phyloP scores from a whole-genome alignment of 306 rosid species.

The Vigna nakashimae region DNA sequence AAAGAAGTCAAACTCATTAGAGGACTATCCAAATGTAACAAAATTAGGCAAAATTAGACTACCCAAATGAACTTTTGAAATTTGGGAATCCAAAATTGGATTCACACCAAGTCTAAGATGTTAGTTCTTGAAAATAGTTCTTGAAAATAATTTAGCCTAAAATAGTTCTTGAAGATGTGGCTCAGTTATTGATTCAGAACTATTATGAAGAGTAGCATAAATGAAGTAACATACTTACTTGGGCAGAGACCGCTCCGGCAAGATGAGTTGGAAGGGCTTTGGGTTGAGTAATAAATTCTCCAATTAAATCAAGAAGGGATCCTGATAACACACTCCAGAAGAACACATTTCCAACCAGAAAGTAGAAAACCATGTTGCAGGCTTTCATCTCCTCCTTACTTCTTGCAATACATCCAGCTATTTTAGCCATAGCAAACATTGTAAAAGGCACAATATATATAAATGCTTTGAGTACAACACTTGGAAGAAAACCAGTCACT shows the following conservation, averaged over 20 bases:
- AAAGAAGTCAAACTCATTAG: slow-evolving; percentile 27
- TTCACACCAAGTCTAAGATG: too few species aligned
- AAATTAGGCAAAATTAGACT: not conserved
- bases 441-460: slow-evolving; percentile 83
- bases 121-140: too few species aligned
- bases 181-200: not conserved
- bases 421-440: slow-evolving; percentile 86
- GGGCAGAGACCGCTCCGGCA: slow-evolving; percentile 81
- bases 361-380: slow-evolving; percentile 94
- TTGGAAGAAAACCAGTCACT: slow-evolving; percentile 88
- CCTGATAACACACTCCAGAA: slow-evolving; percentile 88
- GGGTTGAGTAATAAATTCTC: slow-evolving; percentile 71
- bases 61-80: too few species aligned
- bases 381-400: slow-evolving; percentile 94
- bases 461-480: slow-evolving; percentile 80
- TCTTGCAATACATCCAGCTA: slow-evolving; percentile 78
- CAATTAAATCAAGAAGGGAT: slow-evolving; percentile 83
- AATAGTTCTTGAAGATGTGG: not conserved
- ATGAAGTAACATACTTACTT: slow-evolving; percentile 69
- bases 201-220: slow-evolving; percentile 17
- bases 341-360: slow-evolving; percentile 92
- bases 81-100: not conserved
- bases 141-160: too few species aligned
- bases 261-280: slow-evolving; percentile 71
- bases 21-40: slow-evolving; percentile 17